A percentile compares a stretch with the other conserved stretches of the same genome.
Conservation (phyloP, 768 basidiomycete species). For the Leccinum fibrillosum region DNA sequence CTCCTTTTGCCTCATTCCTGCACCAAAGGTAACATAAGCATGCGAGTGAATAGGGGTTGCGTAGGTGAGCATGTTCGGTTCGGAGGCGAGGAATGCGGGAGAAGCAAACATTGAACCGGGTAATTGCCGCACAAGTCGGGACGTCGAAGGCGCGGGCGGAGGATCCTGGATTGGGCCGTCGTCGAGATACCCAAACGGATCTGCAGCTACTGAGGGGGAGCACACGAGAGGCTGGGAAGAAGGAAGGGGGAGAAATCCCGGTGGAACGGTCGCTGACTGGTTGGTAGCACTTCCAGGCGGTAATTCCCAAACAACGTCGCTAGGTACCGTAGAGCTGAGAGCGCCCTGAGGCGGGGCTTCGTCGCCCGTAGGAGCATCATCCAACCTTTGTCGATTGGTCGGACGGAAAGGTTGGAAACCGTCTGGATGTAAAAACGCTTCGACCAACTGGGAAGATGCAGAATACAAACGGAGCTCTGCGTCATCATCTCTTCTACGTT, state of each 20-base stretch:
- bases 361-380: not conserved
- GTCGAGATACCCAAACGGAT: constrained; percentile 63
- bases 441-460: constrained; percentile 52
- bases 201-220: constrained; percentile 30
- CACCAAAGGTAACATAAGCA: constrained; percentile 83
- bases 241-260: not conserved
- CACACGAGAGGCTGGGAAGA: not conserved
- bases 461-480: constrained; percentile 49
- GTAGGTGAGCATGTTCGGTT: constrained; percentile 42
- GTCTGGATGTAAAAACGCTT: constrained; percentile 41
- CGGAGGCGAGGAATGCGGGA: constrained; percentile 32
- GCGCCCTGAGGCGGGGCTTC: not conserved
- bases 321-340: not conserved
- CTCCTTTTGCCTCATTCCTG: constrained; percentile 82
- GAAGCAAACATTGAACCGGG: constrained; percentile 35
- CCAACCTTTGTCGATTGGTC: constrained; percentile 18
- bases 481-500: constrained; percentile 60
- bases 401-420: constrained; percentile 18
- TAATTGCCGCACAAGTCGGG: constrained; percentile 19
- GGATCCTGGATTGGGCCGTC: constrained; percentile 31
- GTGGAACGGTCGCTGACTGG: constrained; percentile 18
- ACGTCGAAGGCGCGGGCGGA: constrained; percentile 18
- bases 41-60: constrained; percentile 62
- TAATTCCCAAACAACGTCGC: not conserved
- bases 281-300: not conserved